Conservation (phyloP, 2,329 filamentous ascomycete species). For the Neodidymelliopsis sp. region DNA sequence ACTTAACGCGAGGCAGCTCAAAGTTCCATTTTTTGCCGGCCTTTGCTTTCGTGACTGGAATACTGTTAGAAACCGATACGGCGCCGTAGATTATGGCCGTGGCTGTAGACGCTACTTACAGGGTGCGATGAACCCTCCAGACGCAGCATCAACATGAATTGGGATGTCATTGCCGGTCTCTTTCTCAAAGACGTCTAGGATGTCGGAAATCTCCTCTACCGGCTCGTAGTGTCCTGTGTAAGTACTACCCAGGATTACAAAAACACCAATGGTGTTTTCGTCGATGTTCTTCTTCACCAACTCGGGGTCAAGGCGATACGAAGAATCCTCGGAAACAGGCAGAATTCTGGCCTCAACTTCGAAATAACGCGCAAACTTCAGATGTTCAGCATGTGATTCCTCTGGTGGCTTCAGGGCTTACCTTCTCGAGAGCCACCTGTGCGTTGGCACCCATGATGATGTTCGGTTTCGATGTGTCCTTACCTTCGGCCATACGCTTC, state of each 20-base stretch:
- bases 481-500: conserved; percentile 64
- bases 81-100: too few relatives aligned
- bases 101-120: too few relatives aligned
- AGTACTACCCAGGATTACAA: conserved; percentile 74
- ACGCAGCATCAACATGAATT: conserved; percentile 70
- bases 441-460: conserved; percentile 79
- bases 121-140: conserved; percentile 68
- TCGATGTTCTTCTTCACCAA: conserved; percentile 72
- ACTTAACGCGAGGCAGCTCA: conserved; percentile 67
- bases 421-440: conserved; percentile 74
- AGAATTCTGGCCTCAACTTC: conserved; percentile 73
- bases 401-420: neutral
- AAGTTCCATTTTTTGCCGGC: conserved; percentile 70
- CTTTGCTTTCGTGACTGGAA: conserved; percentile 63
- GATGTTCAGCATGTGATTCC: neutral
- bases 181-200: conserved; percentile 69
- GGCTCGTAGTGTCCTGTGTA: conserved; percentile 79
- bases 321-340: conserved; percentile 67
- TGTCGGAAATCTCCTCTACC: conserved; percentile 70
- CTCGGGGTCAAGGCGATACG: conserved; percentile 68
- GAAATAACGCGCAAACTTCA: conserved; percentile 71
- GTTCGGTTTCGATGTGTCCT: conserved; percentile 70
- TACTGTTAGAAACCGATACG: too few relatives aligned
- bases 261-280: conserved; percentile 80
- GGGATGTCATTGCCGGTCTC: conserved; percentile 70